Evolutionary conservation across 1,284 basidiomycete species (phyloP).

Genomic region (Caloboletus inedulis): DNA sequence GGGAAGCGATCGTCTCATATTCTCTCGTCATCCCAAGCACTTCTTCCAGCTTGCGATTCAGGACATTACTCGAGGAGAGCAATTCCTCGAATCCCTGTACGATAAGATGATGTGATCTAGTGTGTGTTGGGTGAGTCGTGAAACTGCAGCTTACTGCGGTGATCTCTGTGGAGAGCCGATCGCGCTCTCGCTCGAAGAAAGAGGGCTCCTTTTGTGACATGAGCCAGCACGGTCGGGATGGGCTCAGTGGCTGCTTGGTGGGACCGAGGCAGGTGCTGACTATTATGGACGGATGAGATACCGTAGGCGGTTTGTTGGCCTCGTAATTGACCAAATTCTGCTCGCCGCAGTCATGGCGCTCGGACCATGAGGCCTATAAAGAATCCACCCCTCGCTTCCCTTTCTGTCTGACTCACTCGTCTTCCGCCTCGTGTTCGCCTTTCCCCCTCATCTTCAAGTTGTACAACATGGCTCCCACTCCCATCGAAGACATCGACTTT

Average conservation of each 20-base stretch:
- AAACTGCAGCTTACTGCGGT: constrained; percentile 49
- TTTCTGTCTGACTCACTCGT: background rate
- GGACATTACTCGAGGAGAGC: constrained; percentile 79
- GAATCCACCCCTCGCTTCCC: background rate
- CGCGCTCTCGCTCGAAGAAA: constrained; percentile 78
- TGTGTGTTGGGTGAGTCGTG: background rate
- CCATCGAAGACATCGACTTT: constrained; percentile 22
- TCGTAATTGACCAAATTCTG: background rate
- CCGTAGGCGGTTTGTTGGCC: no score
- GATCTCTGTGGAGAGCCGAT: constrained; percentile 69
- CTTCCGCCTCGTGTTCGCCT: background rate
- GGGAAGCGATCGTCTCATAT: constrained; percentile 83
- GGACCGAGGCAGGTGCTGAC: no score
- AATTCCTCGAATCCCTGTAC: constrained; percentile 86
- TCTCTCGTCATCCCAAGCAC: constrained; percentile 89
- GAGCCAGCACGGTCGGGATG: background rate
- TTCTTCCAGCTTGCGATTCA: constrained; percentile 92
- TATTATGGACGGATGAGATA: no score
- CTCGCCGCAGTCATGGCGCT: background rate
- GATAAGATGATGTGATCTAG: background rate
- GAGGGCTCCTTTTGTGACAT: constrained; percentile 48
- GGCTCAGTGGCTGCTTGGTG: no score
- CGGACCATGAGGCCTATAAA: background rate
- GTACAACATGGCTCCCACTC: constrained; percentile 18
- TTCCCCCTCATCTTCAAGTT: background rate